These are phyloP conservation scores for Hansenula sp. DNA, from an alignment of 1,139 yeast genomes.

Conservation along the genomic window DNA sequence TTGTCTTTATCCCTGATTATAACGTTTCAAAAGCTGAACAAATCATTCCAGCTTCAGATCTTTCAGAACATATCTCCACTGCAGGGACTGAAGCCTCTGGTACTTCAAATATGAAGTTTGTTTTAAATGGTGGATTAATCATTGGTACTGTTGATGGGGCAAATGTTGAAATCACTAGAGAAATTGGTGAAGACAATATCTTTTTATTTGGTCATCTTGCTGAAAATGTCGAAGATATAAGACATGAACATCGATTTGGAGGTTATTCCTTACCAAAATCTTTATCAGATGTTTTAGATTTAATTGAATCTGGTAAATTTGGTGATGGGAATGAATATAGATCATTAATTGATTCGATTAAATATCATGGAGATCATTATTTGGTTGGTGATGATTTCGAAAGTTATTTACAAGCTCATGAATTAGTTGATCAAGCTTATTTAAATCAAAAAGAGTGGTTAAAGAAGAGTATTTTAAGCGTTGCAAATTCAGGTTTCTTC, in stretches of 20 bases:
- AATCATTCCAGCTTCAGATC: constrained; percentile 84
- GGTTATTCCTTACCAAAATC: constrained; percentile 46
- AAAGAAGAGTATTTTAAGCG: constrained; percentile 70
- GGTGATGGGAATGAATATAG: constrained; percentile 69
- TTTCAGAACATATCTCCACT: constrained; percentile 94
- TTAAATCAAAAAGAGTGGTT: constrained; percentile 69
- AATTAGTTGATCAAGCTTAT: constrained; percentile 69
- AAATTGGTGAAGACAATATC: constrained; percentile 89
- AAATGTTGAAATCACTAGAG: constrained; percentile 91
- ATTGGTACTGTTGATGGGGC: constrained; percentile 98
- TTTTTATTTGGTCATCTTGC: constrained; percentile 89
- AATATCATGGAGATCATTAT: constrained; percentile 78
- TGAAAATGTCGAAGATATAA: constrained; percentile 81
- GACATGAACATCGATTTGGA: constrained; percentile 69
- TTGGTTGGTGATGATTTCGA: constrained; percentile 88
- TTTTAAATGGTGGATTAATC: constrained; percentile 87
- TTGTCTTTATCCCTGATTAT: constrained; percentile 86
- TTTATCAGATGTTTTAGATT: constrained; percentile 59
- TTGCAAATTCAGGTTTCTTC: constrained; percentile 94
- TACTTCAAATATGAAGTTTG: constrained; percentile 95
- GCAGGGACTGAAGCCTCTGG: constrained; percentile 98
- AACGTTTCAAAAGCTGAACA: constrained; percentile 93
- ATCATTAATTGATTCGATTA: constrained; percentile 65
- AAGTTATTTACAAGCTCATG: constrained; percentile 78
- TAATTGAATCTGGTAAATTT: constrained; percentile 66